Conservation (phyloP, 495 filamentous ascomycete genomes). For the Cryomyces minteri region DNA sequence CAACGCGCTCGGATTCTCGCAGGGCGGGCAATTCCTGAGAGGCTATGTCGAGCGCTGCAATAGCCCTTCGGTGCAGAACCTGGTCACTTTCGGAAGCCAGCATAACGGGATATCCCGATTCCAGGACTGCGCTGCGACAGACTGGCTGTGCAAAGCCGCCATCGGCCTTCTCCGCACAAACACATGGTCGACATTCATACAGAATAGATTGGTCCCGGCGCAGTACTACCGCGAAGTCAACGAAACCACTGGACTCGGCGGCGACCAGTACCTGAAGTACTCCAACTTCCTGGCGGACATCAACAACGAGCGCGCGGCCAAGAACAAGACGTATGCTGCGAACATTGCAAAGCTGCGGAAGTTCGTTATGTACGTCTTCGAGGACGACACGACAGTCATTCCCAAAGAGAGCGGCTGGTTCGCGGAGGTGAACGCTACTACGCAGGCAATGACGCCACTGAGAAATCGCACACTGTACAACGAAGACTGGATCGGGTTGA, state of each 20-base stretch:
- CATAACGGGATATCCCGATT: constrained; percentile 89
- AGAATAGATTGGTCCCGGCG: constrained; percentile 68
- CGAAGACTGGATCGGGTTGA: constrained; percentile 91
- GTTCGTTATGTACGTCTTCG: constrained; percentile 84
- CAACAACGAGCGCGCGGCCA: constrained; percentile 72
- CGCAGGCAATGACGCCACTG: constrained; percentile 42
- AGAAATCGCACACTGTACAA: constrained; percentile 57
- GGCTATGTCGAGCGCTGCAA: constrained; percentile 90
- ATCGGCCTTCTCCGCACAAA: constrained; percentile 51
- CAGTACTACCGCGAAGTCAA: constrained; percentile 62
- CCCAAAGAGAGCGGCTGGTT: constrained; percentile 91
- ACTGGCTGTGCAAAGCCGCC: constrained; percentile 67
- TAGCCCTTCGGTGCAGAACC: constrained; percentile 53
- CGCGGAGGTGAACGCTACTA: constrained; percentile 59
- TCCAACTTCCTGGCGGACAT: constrained; percentile 97
- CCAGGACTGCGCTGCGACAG: constrained; percentile 37
- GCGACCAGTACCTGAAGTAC: constrained; percentile 52
- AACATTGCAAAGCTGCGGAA: constrained; percentile 52
- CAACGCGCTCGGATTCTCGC: constrained; percentile 86
- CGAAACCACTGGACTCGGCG: constrained; percentile 28
- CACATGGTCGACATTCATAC: constrained; percentile 60
- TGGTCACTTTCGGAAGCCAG: constrained; percentile 84
- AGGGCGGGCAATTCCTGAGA: constrained; percentile 90
- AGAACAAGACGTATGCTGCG: constrained; percentile 56
- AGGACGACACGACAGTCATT: constrained; percentile 66